These are phyloP conservation scores for Apiospora rasikravindrae DNA, from an alignment of 2,329 filamentous ascomycete genomes.

Conservation along the genomic window DNA sequence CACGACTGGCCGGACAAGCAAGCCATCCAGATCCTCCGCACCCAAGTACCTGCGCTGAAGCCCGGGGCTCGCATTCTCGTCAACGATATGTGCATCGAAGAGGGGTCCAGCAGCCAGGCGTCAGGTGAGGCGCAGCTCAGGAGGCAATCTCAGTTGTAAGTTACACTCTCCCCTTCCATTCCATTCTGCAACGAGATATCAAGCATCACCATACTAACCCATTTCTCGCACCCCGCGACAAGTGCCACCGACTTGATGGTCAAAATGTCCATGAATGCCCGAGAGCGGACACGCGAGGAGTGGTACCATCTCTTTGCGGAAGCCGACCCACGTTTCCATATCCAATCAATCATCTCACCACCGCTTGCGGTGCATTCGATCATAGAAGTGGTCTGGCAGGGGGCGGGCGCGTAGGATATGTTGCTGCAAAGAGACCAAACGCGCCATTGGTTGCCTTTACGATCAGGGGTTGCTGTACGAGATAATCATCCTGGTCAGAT, in stretches of 20 bases:
- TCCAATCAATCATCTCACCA: conserved; percentile 26
- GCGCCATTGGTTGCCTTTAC: too few species aligned
- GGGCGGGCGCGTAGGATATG: not conserved
- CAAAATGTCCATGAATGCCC: conserved; percentile 30
- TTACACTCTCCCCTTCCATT: not conserved
- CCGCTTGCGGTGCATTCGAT: conserved; percentile 25
- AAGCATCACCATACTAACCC: not conserved
- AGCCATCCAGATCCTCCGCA: conserved; percentile 37
- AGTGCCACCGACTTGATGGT: conserved; percentile 33
- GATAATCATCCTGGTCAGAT: too few species aligned
- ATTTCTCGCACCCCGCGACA: not conserved
- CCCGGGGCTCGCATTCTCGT: conserved; percentile 37
- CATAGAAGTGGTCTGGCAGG: conserved; percentile 26
- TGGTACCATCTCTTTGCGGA: conserved; percentile 29
- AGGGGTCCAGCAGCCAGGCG: not conserved
- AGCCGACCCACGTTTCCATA: conserved; percentile 27
- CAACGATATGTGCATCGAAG: conserved; percentile 25
- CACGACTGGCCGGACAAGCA: conserved; percentile 52
- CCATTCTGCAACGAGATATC: not conserved
- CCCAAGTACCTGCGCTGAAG: conserved; percentile 44
- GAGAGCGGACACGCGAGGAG: conserved; percentile 26
- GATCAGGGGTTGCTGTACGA: too few species aligned
- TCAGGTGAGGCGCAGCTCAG: not conserved
- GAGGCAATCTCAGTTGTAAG: not conserved
- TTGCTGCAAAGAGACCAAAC: too few species aligned